Conservation (phyloP, 192 early-diverging fungal species). For the Coemansia guatemalensis region DNA sequence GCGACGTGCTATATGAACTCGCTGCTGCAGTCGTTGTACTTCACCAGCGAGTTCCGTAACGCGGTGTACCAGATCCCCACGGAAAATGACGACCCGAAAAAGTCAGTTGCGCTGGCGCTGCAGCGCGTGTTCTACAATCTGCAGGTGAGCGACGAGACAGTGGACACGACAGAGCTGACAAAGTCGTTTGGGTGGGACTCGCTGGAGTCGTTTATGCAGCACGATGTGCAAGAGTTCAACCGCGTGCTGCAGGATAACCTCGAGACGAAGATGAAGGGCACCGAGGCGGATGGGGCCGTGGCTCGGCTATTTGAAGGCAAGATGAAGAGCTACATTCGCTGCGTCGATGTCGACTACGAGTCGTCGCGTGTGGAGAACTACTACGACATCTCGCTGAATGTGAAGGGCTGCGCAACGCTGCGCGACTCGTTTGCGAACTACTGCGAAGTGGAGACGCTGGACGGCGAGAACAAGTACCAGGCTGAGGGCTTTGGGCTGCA, state of each 20-base stretch:
- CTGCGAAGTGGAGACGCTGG: slow-evolving; percentile 84
- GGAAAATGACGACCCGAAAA: slow-evolving; percentile 81
- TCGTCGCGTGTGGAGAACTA: slow-evolving; percentile 93
- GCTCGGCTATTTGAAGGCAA: slow-evolving; percentile 91
- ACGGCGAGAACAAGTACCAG: slow-evolving; percentile 95
- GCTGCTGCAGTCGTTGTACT: slow-evolving; percentile 91
- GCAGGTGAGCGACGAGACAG: slow-evolving; percentile 66
- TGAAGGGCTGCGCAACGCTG: slow-evolving; percentile 89
- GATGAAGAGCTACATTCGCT: slow-evolving; percentile 97
- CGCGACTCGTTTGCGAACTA: slow-evolving; percentile 90
- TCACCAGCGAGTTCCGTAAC: slow-evolving; percentile 91
- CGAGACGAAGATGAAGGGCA: slow-evolving; percentile 97
- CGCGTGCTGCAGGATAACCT: slow-evolving; percentile 95
- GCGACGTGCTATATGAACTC: slow-evolving; percentile 99
- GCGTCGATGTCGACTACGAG: slow-evolving; percentile 93
- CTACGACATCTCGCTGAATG: slow-evolving; percentile 97
- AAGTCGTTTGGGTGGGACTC: slow-evolving; percentile 99
- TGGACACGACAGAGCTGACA: slow-evolving; percentile 94
- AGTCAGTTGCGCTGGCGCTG: slow-evolving; percentile 84
- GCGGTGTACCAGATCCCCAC: slow-evolving; percentile 93
- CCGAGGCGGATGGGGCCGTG: slow-evolving; percentile 89
- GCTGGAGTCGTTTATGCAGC: slow-evolving; percentile 92
- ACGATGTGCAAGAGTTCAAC: slow-evolving; percentile 99
- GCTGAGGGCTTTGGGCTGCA: slow-evolving; percentile 95
- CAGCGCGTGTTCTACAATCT: slow-evolving; percentile 95